Percentiles rank a stretch among this genome's conserved stretches.
Evolutionary conservation across 164 flowering plant genomes (phyloP).

Genomic region (Houttuynia cordata): DNA sequence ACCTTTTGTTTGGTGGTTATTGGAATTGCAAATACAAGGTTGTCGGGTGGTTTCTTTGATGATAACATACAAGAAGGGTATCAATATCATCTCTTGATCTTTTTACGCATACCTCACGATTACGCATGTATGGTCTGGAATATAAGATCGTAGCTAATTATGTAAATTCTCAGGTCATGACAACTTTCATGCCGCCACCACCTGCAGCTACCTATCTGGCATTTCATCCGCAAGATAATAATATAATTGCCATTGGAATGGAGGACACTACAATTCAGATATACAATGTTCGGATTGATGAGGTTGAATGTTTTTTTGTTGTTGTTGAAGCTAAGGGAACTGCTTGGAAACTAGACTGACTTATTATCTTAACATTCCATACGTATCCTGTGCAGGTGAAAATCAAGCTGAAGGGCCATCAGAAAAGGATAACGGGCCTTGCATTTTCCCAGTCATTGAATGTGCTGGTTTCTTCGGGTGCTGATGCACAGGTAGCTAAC

Average conservation of each 20-base stretch:
- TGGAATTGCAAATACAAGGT: no score
- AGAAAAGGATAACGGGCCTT: slow-evolving; percentile 56
- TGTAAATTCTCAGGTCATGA: slow-evolving; percentile 37
- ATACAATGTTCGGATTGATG: slow-evolving; percentile 62
- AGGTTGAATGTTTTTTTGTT: slow-evolving; percentile 22
- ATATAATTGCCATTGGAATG: slow-evolving; percentile 71
- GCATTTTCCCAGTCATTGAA: slow-evolving; percentile 55
- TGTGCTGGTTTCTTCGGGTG: slow-evolving; percentile 60
- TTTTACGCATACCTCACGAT: no score
- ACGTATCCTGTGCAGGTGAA: slow-evolving; percentile 33
- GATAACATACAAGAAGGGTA: no score
- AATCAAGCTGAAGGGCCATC: slow-evolving; percentile 61
- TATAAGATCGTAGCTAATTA: no score
- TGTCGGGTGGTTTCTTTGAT: no score
- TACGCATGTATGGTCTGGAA: no score
- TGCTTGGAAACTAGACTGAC: not conserved
- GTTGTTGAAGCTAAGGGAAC: not conserved
- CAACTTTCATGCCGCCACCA: slow-evolving; percentile 70
- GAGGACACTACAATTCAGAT: slow-evolving; percentile 65
- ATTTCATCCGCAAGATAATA: slow-evolving; percentile 75
- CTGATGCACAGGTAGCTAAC: slow-evolving; percentile 57
- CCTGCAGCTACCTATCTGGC: slow-evolving; percentile 73
- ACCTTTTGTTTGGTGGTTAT: no score
- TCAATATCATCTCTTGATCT: no score
- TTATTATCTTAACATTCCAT: not conserved